Percentiles rank a stretch among this genome's conserved stretches.
Conservation (phyloP, 2,329 filamentous ascomycete genomes). For the Cladosporium sp. region DNA sequence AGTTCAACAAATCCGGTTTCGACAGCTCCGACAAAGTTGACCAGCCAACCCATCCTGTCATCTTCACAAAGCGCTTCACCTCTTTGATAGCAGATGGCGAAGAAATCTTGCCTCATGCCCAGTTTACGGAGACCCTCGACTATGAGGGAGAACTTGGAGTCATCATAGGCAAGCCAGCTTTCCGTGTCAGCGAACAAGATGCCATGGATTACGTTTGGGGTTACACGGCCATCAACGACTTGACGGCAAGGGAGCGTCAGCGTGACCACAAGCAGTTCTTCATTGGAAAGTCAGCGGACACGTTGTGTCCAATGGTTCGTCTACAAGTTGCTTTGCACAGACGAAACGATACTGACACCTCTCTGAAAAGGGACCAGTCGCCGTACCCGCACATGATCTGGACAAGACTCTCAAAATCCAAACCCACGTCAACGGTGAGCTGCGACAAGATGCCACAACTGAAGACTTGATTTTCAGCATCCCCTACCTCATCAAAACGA, state of each 20-base stretch:
- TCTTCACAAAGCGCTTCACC: slow-evolving; percentile 52
- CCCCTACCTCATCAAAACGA: no score
- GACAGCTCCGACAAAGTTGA: slow-evolving; percentile 53
- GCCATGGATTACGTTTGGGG: slow-evolving; percentile 53
- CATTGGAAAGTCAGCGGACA: slow-evolving; percentile 53
- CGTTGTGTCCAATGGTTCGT: slow-evolving; percentile 54
- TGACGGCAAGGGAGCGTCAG: slow-evolving; percentile 52
- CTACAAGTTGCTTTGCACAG: no score
- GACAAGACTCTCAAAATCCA: no score
- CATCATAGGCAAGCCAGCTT: slow-evolving; percentile 49
- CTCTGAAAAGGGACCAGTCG: no score
- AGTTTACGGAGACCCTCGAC: slow-evolving; percentile 48
- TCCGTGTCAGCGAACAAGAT: slow-evolving; percentile 39
- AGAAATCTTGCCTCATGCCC: slow-evolving; percentile 40
- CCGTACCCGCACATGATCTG: no score
- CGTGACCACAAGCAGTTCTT: slow-evolving; percentile 58
- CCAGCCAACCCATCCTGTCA: slow-evolving; percentile 50
- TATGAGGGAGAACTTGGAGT: slow-evolving; percentile 56
- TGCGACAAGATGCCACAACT: no score
- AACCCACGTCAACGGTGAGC: no score
- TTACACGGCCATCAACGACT: slow-evolving; percentile 54
- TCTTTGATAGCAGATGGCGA: slow-evolving; percentile 49
- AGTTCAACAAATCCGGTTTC: slow-evolving; percentile 53
- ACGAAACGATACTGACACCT: no score
- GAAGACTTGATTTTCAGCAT: no score